phyloP scores from a whole-genome alignment of 78 protist genomes.

The Andalucia godoyi region DNA sequence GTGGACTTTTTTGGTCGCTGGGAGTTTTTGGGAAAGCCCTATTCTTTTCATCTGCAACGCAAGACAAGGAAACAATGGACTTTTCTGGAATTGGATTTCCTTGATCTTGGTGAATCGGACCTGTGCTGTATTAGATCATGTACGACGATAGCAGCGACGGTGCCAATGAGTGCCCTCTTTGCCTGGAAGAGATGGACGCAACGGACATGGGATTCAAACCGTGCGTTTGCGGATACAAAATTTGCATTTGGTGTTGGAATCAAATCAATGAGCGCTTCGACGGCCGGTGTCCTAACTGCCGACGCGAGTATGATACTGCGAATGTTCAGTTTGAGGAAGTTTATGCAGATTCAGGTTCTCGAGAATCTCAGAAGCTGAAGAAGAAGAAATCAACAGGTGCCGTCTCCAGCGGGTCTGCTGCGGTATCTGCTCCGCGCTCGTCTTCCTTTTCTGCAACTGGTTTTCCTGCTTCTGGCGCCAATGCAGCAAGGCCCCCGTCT shows the following conservation, averaged over 20 bases:
- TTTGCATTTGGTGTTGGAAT: slow-evolving; percentile 82
- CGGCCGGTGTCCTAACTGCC: slow-evolving; percentile 81
- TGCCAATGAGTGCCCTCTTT: slow-evolving; percentile 20
- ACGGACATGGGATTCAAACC: slow-evolving; percentile 21
- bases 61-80: too few species aligned
- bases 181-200: slow-evolving; percentile 14
- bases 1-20: too few species aligned
- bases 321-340: slow-evolving; percentile 33
- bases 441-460: not conserved
- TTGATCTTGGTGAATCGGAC: too few species aligned
- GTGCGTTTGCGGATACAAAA: slow-evolving; percentile 36
- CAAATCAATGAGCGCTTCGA: slow-evolving; percentile 53
- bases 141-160: not conserved
- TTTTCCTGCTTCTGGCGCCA: not conserved
- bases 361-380: not conserved
- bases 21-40: too few species aligned
- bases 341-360: not conserved
- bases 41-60: too few species aligned
- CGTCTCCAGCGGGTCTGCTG: slow-evolving; percentile 6
- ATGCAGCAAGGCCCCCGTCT: not conserved
- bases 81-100: too few species aligned
- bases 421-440: not conserved
- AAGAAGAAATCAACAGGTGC: slow-evolving; percentile 6
- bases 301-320: slow-evolving; percentile 38
- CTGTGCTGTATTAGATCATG: too few species aligned